Conservation (phyloP, 2,329 filamentous ascomycete species). For the Geoglossum cookeanum region DNA sequence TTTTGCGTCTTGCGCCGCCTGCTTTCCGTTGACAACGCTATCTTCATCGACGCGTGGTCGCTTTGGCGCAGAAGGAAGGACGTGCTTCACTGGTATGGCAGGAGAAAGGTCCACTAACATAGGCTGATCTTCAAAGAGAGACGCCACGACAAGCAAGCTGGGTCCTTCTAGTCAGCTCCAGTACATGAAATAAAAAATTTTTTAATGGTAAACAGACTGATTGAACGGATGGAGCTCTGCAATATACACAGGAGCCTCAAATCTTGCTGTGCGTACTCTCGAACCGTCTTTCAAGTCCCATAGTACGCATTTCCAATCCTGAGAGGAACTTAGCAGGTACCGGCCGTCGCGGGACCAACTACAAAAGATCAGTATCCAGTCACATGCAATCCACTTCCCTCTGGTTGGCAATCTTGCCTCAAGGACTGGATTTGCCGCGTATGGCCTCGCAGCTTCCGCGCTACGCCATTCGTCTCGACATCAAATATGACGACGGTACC, state of each 20-base stretch:
- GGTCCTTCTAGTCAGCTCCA: conserved; percentile 7
- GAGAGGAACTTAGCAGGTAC: conserved; percentile 79
- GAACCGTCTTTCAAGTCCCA: conserved; percentile 72
- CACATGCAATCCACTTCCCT: background rate
- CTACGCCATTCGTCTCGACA: conserved; percentile 90
- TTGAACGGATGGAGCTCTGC: conserved; percentile 87
- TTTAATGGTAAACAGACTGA: conserved; percentile 36
- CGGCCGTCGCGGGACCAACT: conserved; percentile 84
- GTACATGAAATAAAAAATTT: background rate
- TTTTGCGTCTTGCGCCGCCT: conserved; percentile 78
- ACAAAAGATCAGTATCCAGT: conserved; percentile 4
- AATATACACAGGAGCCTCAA: conserved; percentile 85
- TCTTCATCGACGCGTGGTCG: conserved; percentile 54
- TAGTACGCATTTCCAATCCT: conserved; percentile 90
- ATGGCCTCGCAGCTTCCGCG: conserved; percentile 82
- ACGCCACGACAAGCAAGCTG: conserved; percentile 71
- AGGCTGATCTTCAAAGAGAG: conserved; percentile 84
- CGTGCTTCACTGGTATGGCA: conserved; percentile 50
- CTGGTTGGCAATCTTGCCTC: conserved; percentile 25
- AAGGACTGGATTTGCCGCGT: conserved; percentile 85
- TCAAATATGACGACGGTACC: conserved; percentile 94
- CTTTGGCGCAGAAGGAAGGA: conserved; percentile 65
- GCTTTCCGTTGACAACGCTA: conserved; percentile 52
- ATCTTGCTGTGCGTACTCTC: conserved; percentile 66
- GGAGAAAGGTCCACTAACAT: conserved; percentile 66